phyloP scores from a whole-genome alignment of 352 stramenopile genomes.

The Pythium dissimile region DNA sequence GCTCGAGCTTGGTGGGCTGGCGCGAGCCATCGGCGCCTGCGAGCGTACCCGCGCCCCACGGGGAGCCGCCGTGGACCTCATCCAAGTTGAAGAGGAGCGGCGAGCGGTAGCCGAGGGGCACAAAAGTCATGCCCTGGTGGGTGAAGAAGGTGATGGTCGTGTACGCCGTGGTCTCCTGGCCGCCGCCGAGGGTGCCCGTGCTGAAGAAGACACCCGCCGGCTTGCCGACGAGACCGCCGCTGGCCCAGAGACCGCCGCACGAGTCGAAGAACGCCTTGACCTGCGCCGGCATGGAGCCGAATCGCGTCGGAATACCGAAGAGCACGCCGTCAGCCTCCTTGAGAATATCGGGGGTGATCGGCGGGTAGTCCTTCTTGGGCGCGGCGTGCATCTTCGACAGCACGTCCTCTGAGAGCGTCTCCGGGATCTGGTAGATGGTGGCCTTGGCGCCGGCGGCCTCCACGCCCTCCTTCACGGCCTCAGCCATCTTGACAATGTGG shows the following conservation, averaged over 20 bases:
- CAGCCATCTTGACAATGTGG: conserved; percentile 77
- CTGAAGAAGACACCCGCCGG: conserved; percentile 64
- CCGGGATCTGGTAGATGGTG: conserved; percentile 69
- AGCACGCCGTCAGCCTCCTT: conserved; percentile 80
- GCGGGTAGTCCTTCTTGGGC: conserved; percentile 66
- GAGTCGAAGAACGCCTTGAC: too few relatives aligned
- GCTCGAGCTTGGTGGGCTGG: conserved; percentile 76
- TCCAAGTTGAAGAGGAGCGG: conserved; percentile 44
- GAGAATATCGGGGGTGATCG: conserved; percentile 59
- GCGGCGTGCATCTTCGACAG: conserved; percentile 81
- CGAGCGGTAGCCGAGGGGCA: conserved; percentile 54
- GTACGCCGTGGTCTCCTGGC: conserved; percentile 57
- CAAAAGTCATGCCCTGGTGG: conserved; percentile 80
- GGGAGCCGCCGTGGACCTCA: conserved; percentile 44
- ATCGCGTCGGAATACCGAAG: conserved; percentile 85
- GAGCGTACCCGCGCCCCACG: conserved; percentile 64
- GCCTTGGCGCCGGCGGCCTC: conserved; percentile 60
- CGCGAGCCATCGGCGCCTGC: conserved; percentile 64
- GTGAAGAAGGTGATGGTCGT: conserved; percentile 60
- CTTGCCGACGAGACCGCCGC: conserved; percentile 61
- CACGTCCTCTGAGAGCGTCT: conserved; percentile 81
- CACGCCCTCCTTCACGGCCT: conserved; percentile 71
- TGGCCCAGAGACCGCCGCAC: conserved; percentile 58
- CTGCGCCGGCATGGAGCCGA: conserved; percentile 54
- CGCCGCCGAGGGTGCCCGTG: too few relatives aligned